Percentiles rank a stretch among this genome's conserved stretches.
Evolutionary conservation across 2,329 filamentous ascomycete species (phyloP).

Genomic region (Verticillium nubilum): DNA sequence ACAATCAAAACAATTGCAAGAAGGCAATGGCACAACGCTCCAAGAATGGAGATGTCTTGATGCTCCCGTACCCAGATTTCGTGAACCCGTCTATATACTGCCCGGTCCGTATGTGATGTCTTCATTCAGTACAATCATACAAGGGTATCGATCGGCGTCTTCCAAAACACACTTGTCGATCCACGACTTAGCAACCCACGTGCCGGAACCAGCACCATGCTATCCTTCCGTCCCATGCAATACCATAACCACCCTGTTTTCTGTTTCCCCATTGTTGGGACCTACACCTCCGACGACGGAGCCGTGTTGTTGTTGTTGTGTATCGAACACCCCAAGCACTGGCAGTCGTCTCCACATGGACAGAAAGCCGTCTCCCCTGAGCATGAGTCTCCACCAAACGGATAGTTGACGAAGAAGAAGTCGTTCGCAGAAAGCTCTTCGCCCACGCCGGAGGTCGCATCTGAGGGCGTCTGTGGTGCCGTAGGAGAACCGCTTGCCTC

Average conservation of each 20-base stretch:
- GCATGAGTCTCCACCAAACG: conserved; percentile 38
- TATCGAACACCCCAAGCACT: conserved; percentile 52
- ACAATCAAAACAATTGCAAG: too few relatives aligned
- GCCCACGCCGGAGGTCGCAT: conserved; percentile 34
- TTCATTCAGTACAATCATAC: neutral
- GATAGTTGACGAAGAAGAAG: conserved; percentile 56
- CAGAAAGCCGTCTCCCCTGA: conserved; percentile 44
- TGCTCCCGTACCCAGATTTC: neutral
- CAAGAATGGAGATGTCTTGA: neutral
- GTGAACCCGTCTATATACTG: neutral
- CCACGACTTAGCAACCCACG: neutral
- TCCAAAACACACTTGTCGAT: neutral
- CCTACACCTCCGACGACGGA: neutral
- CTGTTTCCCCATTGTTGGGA: neutral
- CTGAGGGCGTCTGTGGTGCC: conserved; percentile 40
- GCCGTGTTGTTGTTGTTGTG: conserved; percentile 30
- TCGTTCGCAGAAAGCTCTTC: conserved; percentile 49
- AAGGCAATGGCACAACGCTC: neutral
- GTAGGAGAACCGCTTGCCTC: conserved; percentile 23
- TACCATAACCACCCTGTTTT: neutral
- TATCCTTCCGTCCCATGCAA: neutral
- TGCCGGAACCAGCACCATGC: neutral
- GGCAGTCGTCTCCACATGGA: conserved; percentile 54
- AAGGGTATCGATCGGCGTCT: neutral
- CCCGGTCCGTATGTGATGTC: neutral